Base-by-base conservation (phyloP, 345 rosid species). In the Abelmoschus esculentus region DNA sequence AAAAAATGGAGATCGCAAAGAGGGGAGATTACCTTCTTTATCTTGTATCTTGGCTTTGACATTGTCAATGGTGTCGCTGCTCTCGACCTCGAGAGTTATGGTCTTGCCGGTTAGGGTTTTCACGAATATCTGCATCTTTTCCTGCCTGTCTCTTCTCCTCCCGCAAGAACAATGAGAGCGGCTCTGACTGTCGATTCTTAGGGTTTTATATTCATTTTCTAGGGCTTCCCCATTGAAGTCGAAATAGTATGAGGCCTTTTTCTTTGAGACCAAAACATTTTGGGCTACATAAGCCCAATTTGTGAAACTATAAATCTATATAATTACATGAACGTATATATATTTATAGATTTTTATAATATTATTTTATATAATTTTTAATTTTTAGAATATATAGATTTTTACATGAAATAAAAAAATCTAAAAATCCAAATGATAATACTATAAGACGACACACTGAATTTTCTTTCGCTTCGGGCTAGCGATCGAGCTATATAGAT, bases 31-130 rank as follows among this genome's bases (percentile, higher is more conserved):
- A 87, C 96, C 98, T 83, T 90, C 96, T 80, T 93, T 93, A 83
- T 90, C 93, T 76, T 92, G 96, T 79, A 92, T 90, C 84, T 92
- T 90, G 14, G 96, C 88, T 69, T 92, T 90, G 82, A 88, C 96
- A 83, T 90, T 87, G 75, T 90, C 96, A 73, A 92, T 87, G 58
- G 98, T 90, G 55, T 88, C 96, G 50, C 91, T 85, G 83, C 91
- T 84, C 90, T 92, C 96, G 13, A 90, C 96, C 83, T 92, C 95
- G 77, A 92, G 96, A 29, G 98, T 92, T 11, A 92, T 92, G 74
- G 98, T 92, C 83, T 92, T 92, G 19, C 97, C 97, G 2, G 98
- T 93, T 1, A 90, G 87, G 64, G 97, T 90, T 77, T 87, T 90
- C 76, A 90, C 98, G 76, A 93, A 93, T 3, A 93, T 92, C 92